Evolutionary conservation across 106 monocot genomes (phyloP), one percentile per base, ranked within the genome.

Genomic region (Allium fistulosum): DNA sequence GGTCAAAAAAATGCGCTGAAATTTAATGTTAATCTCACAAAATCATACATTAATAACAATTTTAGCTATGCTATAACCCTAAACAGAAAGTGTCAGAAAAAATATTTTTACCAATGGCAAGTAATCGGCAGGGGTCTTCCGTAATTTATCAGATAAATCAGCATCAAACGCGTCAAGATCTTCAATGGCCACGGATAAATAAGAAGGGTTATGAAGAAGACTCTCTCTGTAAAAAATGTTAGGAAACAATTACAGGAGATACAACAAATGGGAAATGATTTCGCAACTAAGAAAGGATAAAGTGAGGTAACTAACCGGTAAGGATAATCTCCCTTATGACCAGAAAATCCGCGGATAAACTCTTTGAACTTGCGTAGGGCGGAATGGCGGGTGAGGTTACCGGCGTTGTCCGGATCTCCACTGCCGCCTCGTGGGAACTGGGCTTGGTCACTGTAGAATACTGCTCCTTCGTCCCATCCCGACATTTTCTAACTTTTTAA

Each of bases 341-440:
- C 84, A 13, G 75, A 80, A 82, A 97, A 97, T 18, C 84, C 82
- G 61, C 97, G 89, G 76, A 97, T 81, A 82, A 97, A 97, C 82
- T 97, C 97, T 78, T 89, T 86, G 84, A 97, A 92, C 84, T 97
- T 97, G 72, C 92, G 92, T 67, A 92, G 88, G 64, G 89, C 88
- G 61, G 97, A 66, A 78, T 97, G 97, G 80, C 76, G 78, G 47
- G 89, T 92, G 77, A 84, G 82, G 49, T 77, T 74, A 66, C 81
- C 80, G 17, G 13, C 53, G 69, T 71, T 61, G 51, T 88, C 83
- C 12, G 88, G 83, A 63, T 86, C 89, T 9, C 83, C 87, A 37
- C 37, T 37, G 61, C 72, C 82, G 71, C 90, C 95, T 49, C 72
- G 80, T 1, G 97, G 97, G 60, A 97, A 97, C 88, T 92, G 92